Base-by-base conservation (phyloP, 371 early-diverging fungal genomes). In the Mucor mucedo region DNA sequence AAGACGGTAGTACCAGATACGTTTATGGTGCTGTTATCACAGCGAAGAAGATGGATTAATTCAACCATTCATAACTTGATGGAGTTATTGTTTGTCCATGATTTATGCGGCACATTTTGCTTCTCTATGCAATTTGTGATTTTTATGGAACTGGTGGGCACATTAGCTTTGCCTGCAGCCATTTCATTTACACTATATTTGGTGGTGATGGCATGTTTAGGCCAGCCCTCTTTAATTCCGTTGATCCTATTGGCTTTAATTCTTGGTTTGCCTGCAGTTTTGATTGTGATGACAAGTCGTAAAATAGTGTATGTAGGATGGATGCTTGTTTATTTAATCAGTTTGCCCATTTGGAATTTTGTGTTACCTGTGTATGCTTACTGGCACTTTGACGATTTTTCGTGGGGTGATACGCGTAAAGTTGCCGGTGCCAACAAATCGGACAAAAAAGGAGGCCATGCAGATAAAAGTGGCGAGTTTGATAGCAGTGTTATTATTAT, bases 371-470 rank as follows among this genome's bases (percentile, higher is more conserved):
- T 92, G 1, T 99, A 99, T 78, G 92, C 98, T 11, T 96, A 92
- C 82, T 99, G 99, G 99, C 96, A 98, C 74, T 97, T 99, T 83
- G 99, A 99, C 76, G 98, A 99, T 79, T 98, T 99, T 69, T 91
- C 93, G 4, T 99, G 99, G 98, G 97, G 98, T 42, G 93, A 95
- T 69, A 97, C 98, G 7, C 87, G 96, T 54, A 92, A 93, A 73
- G 92, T 96, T 2, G 91, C 86, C 49, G 94, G 97, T 38, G 84
- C 68, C 40, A 49, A 66, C 30, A 52, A 21, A 21, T 21, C 67
- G 5, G 72, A 72, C 16, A 90, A 89, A 69, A 90, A 84, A 44
- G 88, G 84, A 21, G 86, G 85, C 38, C 92, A 92, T 71, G 91
- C 88, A 32, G 83, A 86, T 44, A 84, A 85, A 27, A 89, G 83